Evolutionary conservation across 2,329 filamentous ascomycete species (phyloP), one percentile per base, ranked within the genome.

Genomic region (Gnomoniopsis smithogilvyi): DNA sequence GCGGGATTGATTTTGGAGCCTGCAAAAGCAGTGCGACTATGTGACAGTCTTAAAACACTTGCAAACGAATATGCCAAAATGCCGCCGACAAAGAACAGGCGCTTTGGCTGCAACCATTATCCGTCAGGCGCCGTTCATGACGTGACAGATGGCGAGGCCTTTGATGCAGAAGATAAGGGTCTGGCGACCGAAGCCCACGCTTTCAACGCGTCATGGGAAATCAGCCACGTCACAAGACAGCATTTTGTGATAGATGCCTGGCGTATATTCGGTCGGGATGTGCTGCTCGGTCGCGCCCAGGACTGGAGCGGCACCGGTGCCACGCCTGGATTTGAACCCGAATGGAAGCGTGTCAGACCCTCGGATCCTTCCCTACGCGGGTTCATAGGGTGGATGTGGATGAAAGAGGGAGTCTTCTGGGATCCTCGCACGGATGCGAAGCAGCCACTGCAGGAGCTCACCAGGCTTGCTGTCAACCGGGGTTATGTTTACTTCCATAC

Each of bases 191-290:
- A 63, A 52, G 62, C 56, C 24, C 26, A 62, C 63, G 51, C 68
- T 63, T 24, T 62, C 51, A 45, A 70, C 21, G 76, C 79, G 12
- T 82, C 83, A 0, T 96, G 92, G 87, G 93, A 97, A 68, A 89
- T 96, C 61, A 92, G 89, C 0, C 91, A 96, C 71, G 76, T 97
- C 59, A 92, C 91, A 0, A 87, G 91, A 56, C 91, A 92, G 17
- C 80, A 85, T 1, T 97, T 97, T 71, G 90, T 91, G 0, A 78
- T 94, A 51, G 93, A 97, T 72, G 93, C 89, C 68, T 97, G 92
- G 90, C 85, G 93, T 3, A 96, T 97, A 63, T 97, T 97, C 72
- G 96, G 92, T 70, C 85, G 93, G 1, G 93, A 97, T 70, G 78
- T 81, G 34, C 72, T 96, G 24, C 82, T 92, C 8, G 88, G 86